Base-by-base conservation (phyloP, 116 monocot species). In the Posidonia oceanica region DNA sequence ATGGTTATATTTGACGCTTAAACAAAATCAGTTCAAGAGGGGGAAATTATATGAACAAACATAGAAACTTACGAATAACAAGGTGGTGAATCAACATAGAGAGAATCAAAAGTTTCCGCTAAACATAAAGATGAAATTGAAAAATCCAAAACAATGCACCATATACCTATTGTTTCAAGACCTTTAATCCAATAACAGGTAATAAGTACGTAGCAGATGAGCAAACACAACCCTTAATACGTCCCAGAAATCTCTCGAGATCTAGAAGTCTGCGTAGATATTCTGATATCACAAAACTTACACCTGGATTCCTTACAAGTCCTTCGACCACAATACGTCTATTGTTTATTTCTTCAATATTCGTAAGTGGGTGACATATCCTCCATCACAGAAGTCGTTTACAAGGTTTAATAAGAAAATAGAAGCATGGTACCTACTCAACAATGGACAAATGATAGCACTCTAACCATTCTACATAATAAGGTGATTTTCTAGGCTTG, bases 301-400 rank as follows among this genome's bases (percentile, higher is more conserved):
- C 55, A 13, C 71, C 89, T 54, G 76, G 64, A 80, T 89, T 40
- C 37, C 83, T 81, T 39, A 83, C 63, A 38, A 96, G 75, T 2
- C 84, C 96, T 61, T 91, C 91, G 17, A 96, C 96, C 18, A 65
- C 65, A 1, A 14, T 65, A 41, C 92, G 89, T 57, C 93, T 83
- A 52, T 78, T 67, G 68, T 97, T 90, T 70, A 92, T 89, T 60
- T 87, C 89, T 56, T 77, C 76, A 69, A 81, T 69, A 56, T 84
- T 71, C 75, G 75, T 92, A 15, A 93, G 70, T 16, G 97, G 97
- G 79, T 93, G 92, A 65, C 89, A 97, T 58, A 97, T 92, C 97
- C 97, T 92, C 59, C 81, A 85, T 84, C 83, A 89, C 59, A 97
- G 69, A 57, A 97, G 82, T 51, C 97, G 70, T 75, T 90, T 91